Percentiles rank a stretch among this genome's conserved stretches.
phyloP scores from a whole-genome alignment of 1,284 basidiomycete species.

The Coriolopsis trogii region DNA sequence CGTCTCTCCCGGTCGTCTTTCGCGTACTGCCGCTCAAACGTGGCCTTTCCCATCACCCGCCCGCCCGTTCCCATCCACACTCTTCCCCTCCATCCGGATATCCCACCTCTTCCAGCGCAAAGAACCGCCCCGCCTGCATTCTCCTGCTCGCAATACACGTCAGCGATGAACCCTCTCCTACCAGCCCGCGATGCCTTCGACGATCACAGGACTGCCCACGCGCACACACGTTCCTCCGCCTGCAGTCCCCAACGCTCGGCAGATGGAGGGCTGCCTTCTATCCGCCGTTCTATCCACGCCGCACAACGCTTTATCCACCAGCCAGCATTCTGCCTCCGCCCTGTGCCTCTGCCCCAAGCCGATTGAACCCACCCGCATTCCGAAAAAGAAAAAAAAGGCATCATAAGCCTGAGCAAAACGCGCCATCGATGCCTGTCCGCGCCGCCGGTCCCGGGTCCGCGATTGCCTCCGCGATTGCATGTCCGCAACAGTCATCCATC shows the following conservation, averaged over 20 bases:
- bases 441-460: slow-evolving; percentile 7
- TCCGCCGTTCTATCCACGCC: slow-evolving; percentile 19
- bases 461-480: slow-evolving; percentile 14
- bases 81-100: neutral
- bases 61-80: slow-evolving; percentile 23
- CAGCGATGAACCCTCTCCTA: neutral
- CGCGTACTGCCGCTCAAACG: slow-evolving; percentile 23
- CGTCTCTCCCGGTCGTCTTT: slow-evolving; percentile 9
- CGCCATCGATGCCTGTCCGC: slow-evolving; percentile 12
- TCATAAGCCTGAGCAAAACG: too few relatives aligned
- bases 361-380: too few relatives aligned
- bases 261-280: slow-evolving; percentile 14
- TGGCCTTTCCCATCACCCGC: slow-evolving; percentile 12
- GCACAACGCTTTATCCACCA: slow-evolving; percentile 13
- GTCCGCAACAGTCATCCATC: neutral
- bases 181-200: neutral
- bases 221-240: slow-evolving; percentile 8
- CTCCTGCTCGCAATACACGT: neutral
- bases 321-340: slow-evolving; percentile 1
- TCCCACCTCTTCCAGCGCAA: too few relatives aligned
- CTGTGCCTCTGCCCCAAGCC: too few relatives aligned
- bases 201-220: slow-evolving; percentile 16
- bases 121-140: neutral
- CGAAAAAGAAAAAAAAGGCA: too few relatives aligned
- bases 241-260: slow-evolving; percentile 17